Percentiles rank a stretch among this genome's conserved stretches.
These are phyloP conservation scores for Botrytis sinoallii DNA, from an alignment of 2,329 filamentous ascomycete genomes.

Conservation along the genomic window DNA sequence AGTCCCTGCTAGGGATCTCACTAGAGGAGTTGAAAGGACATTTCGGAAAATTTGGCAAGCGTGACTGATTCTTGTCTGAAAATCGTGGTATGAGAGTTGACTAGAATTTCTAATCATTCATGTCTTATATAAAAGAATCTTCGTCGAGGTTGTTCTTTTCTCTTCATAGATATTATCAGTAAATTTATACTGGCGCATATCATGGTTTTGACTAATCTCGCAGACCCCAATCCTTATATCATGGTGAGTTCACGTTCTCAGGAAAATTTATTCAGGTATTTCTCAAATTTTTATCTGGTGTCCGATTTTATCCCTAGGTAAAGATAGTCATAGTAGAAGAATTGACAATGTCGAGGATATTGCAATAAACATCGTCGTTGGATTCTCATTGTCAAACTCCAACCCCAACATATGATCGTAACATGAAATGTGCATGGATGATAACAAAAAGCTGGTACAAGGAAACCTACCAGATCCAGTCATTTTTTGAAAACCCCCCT, in stretches of 20 bases:
- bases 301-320: no score
- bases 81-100: accelerated
- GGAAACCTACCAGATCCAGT: neutral
- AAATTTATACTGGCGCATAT: accelerated
- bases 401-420: neutral
- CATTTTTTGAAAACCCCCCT: neutral
- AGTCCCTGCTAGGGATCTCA: neutral
- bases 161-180: neutral
- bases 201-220: neutral
- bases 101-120: neutral
- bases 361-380: neutral
- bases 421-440: neutral
- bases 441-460: neutral
- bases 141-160: neutral
- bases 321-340: neutral
- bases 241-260: neutral
- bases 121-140: neutral
- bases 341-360: neutral
- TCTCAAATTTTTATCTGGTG: neutral
- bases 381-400: neutral
- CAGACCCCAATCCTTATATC: accelerated
- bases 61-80: neutral
- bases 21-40: accelerated
- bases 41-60: neutral
- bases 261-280: accelerated